Percentiles rank a stretch among this genome's conserved stretches.
These are phyloP conservation scores for Termitomyces sp. DNA, from an alignment of 768 basidiomycete species.

Conservation along the genomic window DNA sequence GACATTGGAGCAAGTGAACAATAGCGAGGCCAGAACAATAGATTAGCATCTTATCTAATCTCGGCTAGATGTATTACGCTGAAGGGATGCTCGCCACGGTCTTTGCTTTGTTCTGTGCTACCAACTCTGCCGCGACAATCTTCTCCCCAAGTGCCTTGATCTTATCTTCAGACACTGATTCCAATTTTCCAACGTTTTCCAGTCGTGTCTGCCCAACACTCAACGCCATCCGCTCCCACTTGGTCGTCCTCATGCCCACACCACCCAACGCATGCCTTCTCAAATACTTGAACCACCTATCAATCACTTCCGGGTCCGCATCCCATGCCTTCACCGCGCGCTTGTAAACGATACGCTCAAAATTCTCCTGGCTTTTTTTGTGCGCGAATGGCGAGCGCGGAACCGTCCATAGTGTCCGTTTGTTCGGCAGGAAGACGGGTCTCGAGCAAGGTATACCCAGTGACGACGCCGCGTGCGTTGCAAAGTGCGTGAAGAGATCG, in stretches of 20 bases:
- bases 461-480: conserved; percentile 77
- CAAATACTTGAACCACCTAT: conserved; percentile 79
- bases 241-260: conserved; percentile 80
- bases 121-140: conserved; percentile 26
- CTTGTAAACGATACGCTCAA: conserved; percentile 80
- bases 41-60: conserved; percentile 8
- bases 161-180: conserved; percentile 11
- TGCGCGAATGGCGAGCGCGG: conserved; percentile 82
- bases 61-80: not conserved
- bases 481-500: conserved; percentile 81
- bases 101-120: not conserved
- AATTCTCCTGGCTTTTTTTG: conserved; percentile 96
- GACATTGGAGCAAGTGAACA: conserved; percentile 14
- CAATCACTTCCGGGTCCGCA: conserved; percentile 72
- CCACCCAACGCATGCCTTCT: conserved; percentile 73
- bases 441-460: conserved; percentile 77
- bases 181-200: conserved; percentile 23
- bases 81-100: not conserved
- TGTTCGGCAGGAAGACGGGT: conserved; percentile 63
- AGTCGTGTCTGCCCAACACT: conserved; percentile 34
- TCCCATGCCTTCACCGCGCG: conserved; percentile 91
- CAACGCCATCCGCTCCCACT: conserved; percentile 66
- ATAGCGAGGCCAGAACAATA: conserved; percentile 4
- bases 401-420: conserved; percentile 84
- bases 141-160: conserved; percentile 27